phyloP scores from a whole-genome alignment of 2,329 filamentous ascomycete species.

The Chaetomium strumarium region DNA sequence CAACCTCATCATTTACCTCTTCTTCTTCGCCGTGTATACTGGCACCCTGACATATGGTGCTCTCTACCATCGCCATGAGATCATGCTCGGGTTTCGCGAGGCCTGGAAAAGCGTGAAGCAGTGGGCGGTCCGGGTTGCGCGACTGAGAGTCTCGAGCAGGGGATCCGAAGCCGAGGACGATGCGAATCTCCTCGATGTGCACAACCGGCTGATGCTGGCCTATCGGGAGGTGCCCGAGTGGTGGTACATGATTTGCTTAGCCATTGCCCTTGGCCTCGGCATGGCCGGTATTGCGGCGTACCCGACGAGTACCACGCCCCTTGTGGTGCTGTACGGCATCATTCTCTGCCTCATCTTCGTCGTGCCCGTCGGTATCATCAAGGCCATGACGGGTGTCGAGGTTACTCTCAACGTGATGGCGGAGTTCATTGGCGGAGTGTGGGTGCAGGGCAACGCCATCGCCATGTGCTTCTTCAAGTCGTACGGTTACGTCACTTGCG shows the following conservation, averaged over 20 bases:
- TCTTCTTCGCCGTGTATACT: conserved; percentile 39
- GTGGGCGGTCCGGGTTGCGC: not conserved
- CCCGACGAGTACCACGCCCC: conserved; percentile 43
- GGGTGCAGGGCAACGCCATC: conserved; percentile 23
- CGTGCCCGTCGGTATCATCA: conserved; percentile 41
- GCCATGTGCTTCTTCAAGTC: conserved; percentile 26
- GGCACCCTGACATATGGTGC: conserved; percentile 36
- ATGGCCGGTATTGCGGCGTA: conserved; percentile 33
- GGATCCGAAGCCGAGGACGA: conserved; percentile 5
- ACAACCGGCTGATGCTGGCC: conserved; percentile 41
- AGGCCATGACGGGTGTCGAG: conserved; percentile 36
- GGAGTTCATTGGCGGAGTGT: conserved; percentile 25
- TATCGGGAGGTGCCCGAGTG: conserved; percentile 43
- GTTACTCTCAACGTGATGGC: conserved; percentile 24
- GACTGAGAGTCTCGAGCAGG: not conserved
- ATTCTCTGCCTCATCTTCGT: conserved; percentile 41
- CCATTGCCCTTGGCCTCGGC: conserved; percentile 31
- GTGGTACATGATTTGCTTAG: conserved; percentile 37
- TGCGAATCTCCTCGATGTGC: conserved; percentile 32
- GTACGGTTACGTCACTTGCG: conserved; percentile 25
- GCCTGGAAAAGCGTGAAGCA: conserved; percentile 29
- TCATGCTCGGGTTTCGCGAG: conserved; percentile 33
- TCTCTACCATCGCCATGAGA: conserved; percentile 36
- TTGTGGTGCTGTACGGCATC: conserved; percentile 44
- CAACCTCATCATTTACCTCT: conserved; percentile 32